A percentile compares a stretch with the other conserved stretches of the same genome.
These are phyloP conservation scores for thale cress (Arabidopsis thaliana) DNA, from an alignment of 345 rosid genomes.

Conservation along the genomic window DNA sequence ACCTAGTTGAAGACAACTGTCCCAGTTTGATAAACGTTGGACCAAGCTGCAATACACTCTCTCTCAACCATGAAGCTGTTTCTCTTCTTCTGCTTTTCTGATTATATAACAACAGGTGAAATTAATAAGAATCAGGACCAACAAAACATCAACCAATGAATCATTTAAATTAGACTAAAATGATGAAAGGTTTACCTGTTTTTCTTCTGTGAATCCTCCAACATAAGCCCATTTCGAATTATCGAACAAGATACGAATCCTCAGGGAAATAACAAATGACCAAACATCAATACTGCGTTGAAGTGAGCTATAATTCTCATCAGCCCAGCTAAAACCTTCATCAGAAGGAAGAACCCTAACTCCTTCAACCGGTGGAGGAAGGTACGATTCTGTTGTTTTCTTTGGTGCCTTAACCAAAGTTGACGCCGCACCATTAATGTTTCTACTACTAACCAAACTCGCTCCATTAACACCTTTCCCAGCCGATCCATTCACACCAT, in stretches of 20 bases:
- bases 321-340: conserved; percentile 96
- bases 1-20: conserved; percentile 91
- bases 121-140: conserved; percentile 30
- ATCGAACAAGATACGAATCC: conserved; percentile 75
- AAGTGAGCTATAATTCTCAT: conserved; percentile 73
- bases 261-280: conserved; percentile 79
- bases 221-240: conserved; percentile 87
- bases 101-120: conserved; percentile 27
- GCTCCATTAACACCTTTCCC: conserved; percentile 63
- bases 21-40: conserved; percentile 98
- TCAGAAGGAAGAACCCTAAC: conserved; percentile 80
- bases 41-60: conserved; percentile 88
- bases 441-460: conserved; percentile 54
- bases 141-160: background rate
- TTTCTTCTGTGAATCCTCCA: conserved; percentile 79
- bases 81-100: conserved; percentile 72
- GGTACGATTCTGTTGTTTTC: conserved; percentile 44
- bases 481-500: conserved; percentile 57
- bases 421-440: conserved; percentile 43
- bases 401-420: conserved; percentile 53
- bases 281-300: conserved; percentile 89
- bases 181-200: conserved; percentile 61
- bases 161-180: conserved; percentile 1
- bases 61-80: conserved; percentile 93
- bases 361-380: conserved; percentile 71